Evolutionary conservation across 768 basidiomycete genomes (phyloP).

Genomic region (Suillus lakei): DNA sequence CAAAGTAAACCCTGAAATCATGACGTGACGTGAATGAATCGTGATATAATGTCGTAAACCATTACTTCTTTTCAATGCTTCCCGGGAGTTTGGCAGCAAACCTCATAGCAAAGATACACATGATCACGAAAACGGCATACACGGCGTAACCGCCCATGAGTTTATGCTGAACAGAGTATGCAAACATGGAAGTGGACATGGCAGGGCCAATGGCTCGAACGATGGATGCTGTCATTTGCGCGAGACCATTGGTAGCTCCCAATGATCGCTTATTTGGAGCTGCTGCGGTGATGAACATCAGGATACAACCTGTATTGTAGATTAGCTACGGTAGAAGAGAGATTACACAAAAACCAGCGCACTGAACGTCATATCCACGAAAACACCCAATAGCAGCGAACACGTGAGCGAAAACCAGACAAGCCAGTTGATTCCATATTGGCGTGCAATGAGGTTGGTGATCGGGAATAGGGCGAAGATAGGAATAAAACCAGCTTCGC

Average conservation of each 20-base stretch:
- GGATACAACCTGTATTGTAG: conserved; percentile 57
- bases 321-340: conserved; percentile 11
- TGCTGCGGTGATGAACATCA: conserved; percentile 70
- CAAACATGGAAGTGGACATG: conserved; percentile 38
- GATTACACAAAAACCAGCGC: conserved; percentile 9
- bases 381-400: conserved; percentile 25
- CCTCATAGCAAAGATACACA: conserved; percentile 20
- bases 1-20: not conserved
- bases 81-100: conserved; percentile 27
- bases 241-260: conserved; percentile 68
- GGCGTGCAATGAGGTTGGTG: conserved; percentile 30
- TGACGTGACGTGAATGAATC: not conserved
- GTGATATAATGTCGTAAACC: too few relatives aligned
- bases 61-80: not conserved
- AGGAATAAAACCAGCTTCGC: conserved; percentile 32
- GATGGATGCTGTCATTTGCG: conserved; percentile 34
- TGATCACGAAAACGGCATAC: conserved; percentile 32
- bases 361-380: conserved; percentile 41
- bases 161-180: conserved; percentile 39
- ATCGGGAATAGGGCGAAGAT: conserved; percentile 38
- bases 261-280: conserved; percentile 69
- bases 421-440: conserved; percentile 24
- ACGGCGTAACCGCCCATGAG: conserved; percentile 43
- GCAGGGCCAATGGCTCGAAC: conserved; percentile 40
- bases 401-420: conserved; percentile 33